Evolutionary conservation across 768 basidiomycete genomes (phyloP).

Genomic region (Chalciporus piperatus): DNA sequence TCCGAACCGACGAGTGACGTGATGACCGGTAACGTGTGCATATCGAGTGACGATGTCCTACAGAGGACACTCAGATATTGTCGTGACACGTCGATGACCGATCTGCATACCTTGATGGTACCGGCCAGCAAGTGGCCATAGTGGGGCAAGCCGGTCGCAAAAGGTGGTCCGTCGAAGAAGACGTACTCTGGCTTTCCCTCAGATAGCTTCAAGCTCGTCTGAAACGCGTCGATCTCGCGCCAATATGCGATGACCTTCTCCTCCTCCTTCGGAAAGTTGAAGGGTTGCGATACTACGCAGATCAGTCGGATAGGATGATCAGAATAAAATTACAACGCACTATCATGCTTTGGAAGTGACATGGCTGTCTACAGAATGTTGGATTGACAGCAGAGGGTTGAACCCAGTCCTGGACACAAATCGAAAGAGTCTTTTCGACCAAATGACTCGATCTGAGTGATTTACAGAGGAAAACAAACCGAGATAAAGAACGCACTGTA

Average conservation of each 20-base stretch:
- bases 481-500: too few relatives aligned
- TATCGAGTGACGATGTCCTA: conserved; percentile 98
- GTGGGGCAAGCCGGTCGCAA: conserved; percentile 95
- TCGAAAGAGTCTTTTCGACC: background rate
- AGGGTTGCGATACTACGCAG: conserved; percentile 62
- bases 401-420: background rate
- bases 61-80: background rate
- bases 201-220: conserved; percentile 88
- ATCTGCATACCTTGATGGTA: conserved; percentile 75
- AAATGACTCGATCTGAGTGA: conserved; percentile 17
- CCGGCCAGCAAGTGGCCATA: conserved; percentile 94
- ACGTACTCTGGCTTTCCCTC: conserved; percentile 88
- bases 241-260: conserved; percentile 88
- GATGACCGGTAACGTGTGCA: conserved; percentile 88
- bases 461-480: background rate
- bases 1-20: conserved; percentile 92
- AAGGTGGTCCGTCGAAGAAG: conserved; percentile 97
- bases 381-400: background rate
- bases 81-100: conserved; percentile 6
- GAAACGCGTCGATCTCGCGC: conserved; percentile 97
- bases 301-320: conserved; percentile 7
- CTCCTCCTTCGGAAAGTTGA: conserved; percentile 86
- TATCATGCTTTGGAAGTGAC: conserved; percentile 71
- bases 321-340: conserved; percentile 39
- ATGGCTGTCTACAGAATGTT: conserved; percentile 32